Base-by-base conservation (phyloP, 768 basidiomycete species). In the Russula sp. region DNA sequence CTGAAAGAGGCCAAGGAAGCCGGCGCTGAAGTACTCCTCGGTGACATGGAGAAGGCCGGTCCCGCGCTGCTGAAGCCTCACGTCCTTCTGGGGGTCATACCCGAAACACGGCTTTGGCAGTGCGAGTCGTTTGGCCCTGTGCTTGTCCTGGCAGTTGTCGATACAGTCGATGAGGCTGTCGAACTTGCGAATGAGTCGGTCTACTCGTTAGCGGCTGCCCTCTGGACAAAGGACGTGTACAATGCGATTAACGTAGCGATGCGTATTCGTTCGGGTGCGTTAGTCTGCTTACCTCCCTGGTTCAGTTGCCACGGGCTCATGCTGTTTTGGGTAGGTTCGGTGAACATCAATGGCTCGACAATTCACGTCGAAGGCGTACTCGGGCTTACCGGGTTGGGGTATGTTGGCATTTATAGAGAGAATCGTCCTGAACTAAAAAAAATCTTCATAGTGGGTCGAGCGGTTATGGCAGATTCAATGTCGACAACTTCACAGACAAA, bases 101-200 rank as follows among this genome's bases (percentile, higher is more conserved):
- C 77, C 0, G 82, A 77, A 8, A 84, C 81, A 76, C 68, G 74
- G 34, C 61, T 82, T 13, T 86, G 83, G 83, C 76, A 83, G 27
- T 69, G 77, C 35, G 87, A 89, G 71, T 79, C 80, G 1, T 88
- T 88, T 71, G 84, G 84, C 0, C 86, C 83, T 55, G 80, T 84
- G 0, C 71, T 82, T 6, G 74, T 73, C n/a, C 73, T 85, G 57
- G 75, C 78, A 1, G 70, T 75, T 2, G 79, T 78, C 39, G 78
- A 83, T 31, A 80, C 77, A 2, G 69, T 80, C 9, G 79, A 83
- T 18, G 83, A 86, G 70, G 83, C 82, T 9, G 73, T 85, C 13
- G 78, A 80, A 50, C 73, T 84, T 9, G 83, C 84, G 5, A 87
- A 87, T 66, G 74, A 77, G 3, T 75, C 81, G 0, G 77, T 79